phyloP scores from a whole-genome alignment of 2,329 filamentous ascomycete genomes.

The Aspergillus fructus region DNA sequence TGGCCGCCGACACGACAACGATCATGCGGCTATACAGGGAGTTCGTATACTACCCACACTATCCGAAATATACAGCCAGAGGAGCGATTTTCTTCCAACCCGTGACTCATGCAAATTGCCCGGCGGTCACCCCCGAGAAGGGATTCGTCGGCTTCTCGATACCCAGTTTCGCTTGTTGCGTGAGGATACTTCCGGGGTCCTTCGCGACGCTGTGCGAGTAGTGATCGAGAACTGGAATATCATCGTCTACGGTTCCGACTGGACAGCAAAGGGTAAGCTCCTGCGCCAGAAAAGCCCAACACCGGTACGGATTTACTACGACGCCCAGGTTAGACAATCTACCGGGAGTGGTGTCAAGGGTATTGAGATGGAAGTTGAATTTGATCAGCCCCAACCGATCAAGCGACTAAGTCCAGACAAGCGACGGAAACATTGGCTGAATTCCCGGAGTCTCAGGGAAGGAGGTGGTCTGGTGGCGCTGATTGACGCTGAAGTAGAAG shows the following conservation, averaged over 20 bases:
- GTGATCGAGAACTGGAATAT: constrained; percentile 7
- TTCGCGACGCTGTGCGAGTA: constrained; percentile 10
- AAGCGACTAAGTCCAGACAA: not conserved
- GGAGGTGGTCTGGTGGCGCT: constrained; percentile 2
- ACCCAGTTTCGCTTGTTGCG: constrained; percentile 13
- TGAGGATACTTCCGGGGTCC: constrained; percentile 12
- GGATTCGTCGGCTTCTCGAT: constrained; percentile 13
- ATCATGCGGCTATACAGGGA: constrained; percentile 1
- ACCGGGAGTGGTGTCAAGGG: not conserved
- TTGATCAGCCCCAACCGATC: constrained; percentile 7
- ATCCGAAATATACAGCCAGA: constrained; percentile 1
- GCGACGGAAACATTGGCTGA: constrained; percentile 7
- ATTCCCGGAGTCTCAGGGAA: constrained; percentile 2
- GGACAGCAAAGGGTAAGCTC: constrained; percentile 5
- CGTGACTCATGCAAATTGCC: not conserved
- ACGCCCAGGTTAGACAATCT: not conserved
- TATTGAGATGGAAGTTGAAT: constrained; percentile 10
- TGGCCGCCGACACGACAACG: constrained; percentile 12
- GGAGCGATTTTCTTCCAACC: constrained; percentile 9
- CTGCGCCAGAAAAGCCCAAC: constrained; percentile 7
- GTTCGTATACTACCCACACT: constrained; percentile 10
- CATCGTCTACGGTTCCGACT: not conserved
- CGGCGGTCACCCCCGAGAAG: constrained; percentile 1
- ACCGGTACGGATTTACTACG: constrained; percentile 7
- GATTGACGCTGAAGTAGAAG: constrained; percentile 2